Evolutionary conservation across 1,139 yeast genomes (phyloP), one percentile per base, ranked within the genome.

Genomic region (Yamadazyma siamensis): DNA sequence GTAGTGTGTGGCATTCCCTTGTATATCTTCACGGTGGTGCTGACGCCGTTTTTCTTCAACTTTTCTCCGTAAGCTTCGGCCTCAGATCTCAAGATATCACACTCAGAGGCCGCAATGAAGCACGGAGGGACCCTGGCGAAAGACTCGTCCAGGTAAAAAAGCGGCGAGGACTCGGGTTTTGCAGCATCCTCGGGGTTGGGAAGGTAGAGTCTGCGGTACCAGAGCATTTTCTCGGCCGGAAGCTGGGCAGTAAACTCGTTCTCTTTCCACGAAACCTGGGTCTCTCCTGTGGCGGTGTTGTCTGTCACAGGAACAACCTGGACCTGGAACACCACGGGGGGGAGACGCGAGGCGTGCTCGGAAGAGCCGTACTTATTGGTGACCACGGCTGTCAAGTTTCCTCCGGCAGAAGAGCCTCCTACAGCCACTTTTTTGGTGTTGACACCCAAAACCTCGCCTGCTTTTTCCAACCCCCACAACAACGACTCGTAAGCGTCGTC

Each of bases 371-470:
- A 59, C 41, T 62, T 63, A 41, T 70, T 73, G 13, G 65, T 47
- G 26, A 67, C 52, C 6, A 63, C 53, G 2, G 72, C 72, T 12
- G 71, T 55, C 38, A 68, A 52, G 44, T 67, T 65, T 3, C 74
- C 74, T 15, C 74, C 77, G 13, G 76, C 76, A 3, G 75, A 68
- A 1, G 71, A 62, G 1, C 77, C 76, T 9, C 65, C 75, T 13
- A 65, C 52, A 8, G 65, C 63, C n/a, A 71, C 49, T 29, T 58
- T 63, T 21, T 44, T 44, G 22, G 44, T 42, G 39, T 70, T 54
- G 23, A 63, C 52, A 5, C 50, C 52, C 20, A 66, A 43, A 10
- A 40, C 47, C 23, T 21, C 7, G 4, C 49, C 39, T 0, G 49
- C 57, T 1, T 28, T 20, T 27, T 48, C 54, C 11, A 44, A 38